These are phyloP conservation scores for Hypoxylon lienhwacheense DNA, from an alignment of 495 filamentous ascomycete species.

Conservation along the genomic window DNA sequence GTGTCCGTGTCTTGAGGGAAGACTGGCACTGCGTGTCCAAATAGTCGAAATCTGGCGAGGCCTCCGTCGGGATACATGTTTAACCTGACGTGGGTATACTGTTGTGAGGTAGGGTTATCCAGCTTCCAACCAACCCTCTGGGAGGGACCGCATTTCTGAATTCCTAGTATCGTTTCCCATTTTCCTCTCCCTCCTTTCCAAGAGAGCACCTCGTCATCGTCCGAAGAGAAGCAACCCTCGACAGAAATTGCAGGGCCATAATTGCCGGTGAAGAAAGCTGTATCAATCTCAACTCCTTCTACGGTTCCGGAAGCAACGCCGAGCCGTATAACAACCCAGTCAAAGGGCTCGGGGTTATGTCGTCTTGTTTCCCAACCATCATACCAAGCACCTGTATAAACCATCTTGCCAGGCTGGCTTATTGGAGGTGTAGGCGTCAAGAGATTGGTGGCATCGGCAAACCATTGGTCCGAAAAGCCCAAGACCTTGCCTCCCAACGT, in stretches of 20 bases:
- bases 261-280: conserved; percentile 84
- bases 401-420: conserved; percentile 77
- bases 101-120: conserved; percentile 56
- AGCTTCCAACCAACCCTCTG: conserved; percentile 80
- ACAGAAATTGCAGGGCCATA: conserved; percentile 81
- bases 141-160: conserved; percentile 71
- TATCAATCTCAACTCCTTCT: conserved; percentile 83
- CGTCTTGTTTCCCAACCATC: conserved; percentile 94
- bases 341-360: conserved; percentile 76
- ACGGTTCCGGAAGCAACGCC: conserved; percentile 77
- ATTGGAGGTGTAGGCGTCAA: conserved; percentile 74
- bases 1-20: conserved; percentile 62
- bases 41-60: conserved; percentile 84
- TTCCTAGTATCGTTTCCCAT: conserved; percentile 75
- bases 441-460: conserved; percentile 80
- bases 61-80: conserved; percentile 94
- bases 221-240: conserved; percentile 70
- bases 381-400: conserved; percentile 87
- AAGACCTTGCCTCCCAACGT: conserved; percentile 74
- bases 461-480: conserved; percentile 83
- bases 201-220: conserved; percentile 61
- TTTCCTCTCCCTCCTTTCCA: conserved; percentile 57
- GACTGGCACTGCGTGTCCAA: conserved; percentile 74
- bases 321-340: conserved; percentile 81
- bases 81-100: conserved; percentile 82